A percentile compares a stretch with the other conserved stretches of the same genome.
Conservation (phyloP, 2,329 filamentous ascomycete genomes). For the Neurospora crassa region DNA sequence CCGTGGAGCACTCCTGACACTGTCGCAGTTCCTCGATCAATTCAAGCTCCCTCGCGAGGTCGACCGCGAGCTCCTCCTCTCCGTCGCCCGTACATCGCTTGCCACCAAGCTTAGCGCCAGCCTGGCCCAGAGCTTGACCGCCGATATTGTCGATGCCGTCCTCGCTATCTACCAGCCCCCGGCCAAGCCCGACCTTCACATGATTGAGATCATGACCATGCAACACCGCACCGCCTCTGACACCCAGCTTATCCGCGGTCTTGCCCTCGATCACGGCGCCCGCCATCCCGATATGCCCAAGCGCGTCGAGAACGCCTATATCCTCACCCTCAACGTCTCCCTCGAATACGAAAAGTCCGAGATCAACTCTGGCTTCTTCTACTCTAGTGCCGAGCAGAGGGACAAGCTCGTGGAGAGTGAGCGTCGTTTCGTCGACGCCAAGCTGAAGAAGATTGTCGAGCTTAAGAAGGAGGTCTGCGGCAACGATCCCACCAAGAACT, state of each 20-base stretch:
- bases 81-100: slow-evolving; percentile 86
- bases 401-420: slow-evolving; percentile 98
- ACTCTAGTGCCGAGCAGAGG: slow-evolving; percentile 90
- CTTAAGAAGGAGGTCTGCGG: slow-evolving; percentile 97
- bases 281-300: slow-evolving; percentile 98
- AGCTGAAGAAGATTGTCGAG: slow-evolving; percentile 94
- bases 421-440: slow-evolving; percentile 88
- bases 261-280: slow-evolving; percentile 90
- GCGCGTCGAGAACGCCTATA: slow-evolving; percentile 87
- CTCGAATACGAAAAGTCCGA: slow-evolving; percentile 98
- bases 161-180: slow-evolving; percentile 86
- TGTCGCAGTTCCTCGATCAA: slow-evolving; percentile 68
- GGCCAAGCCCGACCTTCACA: slow-evolving; percentile 91
- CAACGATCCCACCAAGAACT: slow-evolving; percentile 84
- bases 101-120: slow-evolving; percentile 89
- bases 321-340: slow-evolving; percentile 91
- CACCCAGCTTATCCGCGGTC: slow-evolving; percentile 86
- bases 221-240: slow-evolving; percentile 94
- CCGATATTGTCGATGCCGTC: slow-evolving; percentile 92
- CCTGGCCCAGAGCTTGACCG: slow-evolving; percentile 83
- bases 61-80: slow-evolving; percentile 87
- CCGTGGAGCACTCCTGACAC: neutral
- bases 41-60: slow-evolving; percentile 88
- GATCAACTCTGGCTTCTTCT: slow-evolving; percentile 98
- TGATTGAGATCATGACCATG: slow-evolving; percentile 99